Evolutionary conservation across 1,284 basidiomycete species (phyloP), one percentile per base, ranked within the genome.

Genomic region (Golubevia pallescens): DNA sequence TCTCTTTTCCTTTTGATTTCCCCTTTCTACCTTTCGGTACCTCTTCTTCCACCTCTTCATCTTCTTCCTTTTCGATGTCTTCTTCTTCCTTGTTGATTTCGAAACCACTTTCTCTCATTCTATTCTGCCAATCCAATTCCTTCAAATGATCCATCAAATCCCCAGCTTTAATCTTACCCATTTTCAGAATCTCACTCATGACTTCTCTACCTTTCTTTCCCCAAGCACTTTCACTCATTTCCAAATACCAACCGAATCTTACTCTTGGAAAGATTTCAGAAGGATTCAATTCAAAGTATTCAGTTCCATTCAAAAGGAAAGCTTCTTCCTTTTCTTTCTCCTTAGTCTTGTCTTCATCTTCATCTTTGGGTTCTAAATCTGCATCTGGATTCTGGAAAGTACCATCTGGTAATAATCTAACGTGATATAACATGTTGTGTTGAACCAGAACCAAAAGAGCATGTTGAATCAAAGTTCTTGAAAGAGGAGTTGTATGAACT

Each of bases 341-440:
- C 42, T 16, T 48, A 13, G 8, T 48, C 42, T 48, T 48, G 13
- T 48, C 42, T 48, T 48, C 42, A 28, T 28, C 28, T 28, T 28
- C 28, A 28, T 28, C 28, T 28, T 28, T 28, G 28, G 28, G 28
- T 28, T 28, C 28, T 28, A 28, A 28, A 28, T 28, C 28, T 28
- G 28, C 28, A 13, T 10, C 8, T 13, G 42, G 42, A 48, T 48
- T 48, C 10, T 48, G 16, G 16, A 48, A 48, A 48, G 42, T 48
- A 48, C 42, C 42, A 48, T 48, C 42, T 13, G 42, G 8, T 48
- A 13, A 10, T 13, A 48, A 13, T 48, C 54, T 70, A 53, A 70
- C 69, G 68, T 85, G 83, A 71, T 77, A 82, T 20, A 75, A 74
- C 48, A 78, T 74, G 61, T 81, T 76, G 60, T 85, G 80, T 69